A percentile compares a stretch with the other conserved stretches of the same genome.
These are phyloP conservation scores for Suillus cothurnatus DNA, from an alignment of 768 basidiomycete species.

Conservation along the genomic window DNA sequence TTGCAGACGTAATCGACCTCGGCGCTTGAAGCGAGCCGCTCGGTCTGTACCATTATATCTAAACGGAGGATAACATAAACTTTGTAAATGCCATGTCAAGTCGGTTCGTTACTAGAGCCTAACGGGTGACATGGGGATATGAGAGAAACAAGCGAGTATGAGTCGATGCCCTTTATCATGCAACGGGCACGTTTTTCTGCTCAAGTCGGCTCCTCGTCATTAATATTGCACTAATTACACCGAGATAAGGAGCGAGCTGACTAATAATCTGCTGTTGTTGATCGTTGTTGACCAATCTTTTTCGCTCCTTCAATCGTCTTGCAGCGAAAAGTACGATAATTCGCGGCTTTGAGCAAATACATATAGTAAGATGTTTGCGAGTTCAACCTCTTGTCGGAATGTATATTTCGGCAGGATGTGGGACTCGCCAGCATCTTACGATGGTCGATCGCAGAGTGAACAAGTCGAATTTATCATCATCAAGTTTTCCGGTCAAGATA, in stretches of 20 bases:
- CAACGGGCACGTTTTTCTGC: neutral
- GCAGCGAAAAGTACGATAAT: neutral
- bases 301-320: neutral
- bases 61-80: neutral
- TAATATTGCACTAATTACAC: too few relatives aligned
- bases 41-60: neutral
- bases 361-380: neutral
- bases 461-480: neutral
- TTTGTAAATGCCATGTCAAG: neutral
- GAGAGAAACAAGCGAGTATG: neutral
- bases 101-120: neutral
- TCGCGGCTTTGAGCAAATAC: neutral
- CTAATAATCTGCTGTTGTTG: neutral
- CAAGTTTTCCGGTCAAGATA: neutral
- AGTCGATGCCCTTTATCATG: neutral
- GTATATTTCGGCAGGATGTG: neutral
- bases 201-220: neutral
- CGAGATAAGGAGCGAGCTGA: neutral
- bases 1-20: constrained; percentile 18
- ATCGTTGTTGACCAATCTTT: neutral
- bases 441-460: neutral
- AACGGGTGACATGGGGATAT: neutral
- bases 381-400: neutral
- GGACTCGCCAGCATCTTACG: neutral
- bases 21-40: constrained; percentile 14